Percentiles rank a stretch among this genome's conserved stretches.
Conservation (phyloP, 805 yeast genomes). For the Maudiozyma turicensis region DNA sequence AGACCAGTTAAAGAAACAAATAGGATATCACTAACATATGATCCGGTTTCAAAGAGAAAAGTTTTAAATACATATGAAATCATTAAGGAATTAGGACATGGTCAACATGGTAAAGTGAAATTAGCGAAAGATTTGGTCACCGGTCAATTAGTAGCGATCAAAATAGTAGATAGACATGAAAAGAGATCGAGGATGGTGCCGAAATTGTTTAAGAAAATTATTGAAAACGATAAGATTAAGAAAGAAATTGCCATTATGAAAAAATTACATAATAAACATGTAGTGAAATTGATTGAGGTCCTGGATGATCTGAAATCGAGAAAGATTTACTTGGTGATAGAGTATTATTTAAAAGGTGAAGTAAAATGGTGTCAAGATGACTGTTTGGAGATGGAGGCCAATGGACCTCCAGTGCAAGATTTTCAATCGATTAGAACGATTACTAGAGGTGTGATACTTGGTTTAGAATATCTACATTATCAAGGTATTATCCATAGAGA, state of each 20-base stretch:
- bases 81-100: constrained; percentile 77
- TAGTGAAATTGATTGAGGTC: constrained; percentile 77
- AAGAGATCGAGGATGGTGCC: constrained; percentile 13
- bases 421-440: constrained; percentile 59
- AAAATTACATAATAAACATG: constrained; percentile 85
- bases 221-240: constrained; percentile 66
- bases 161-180: constrained; percentile 72
- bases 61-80: constrained; percentile 87
- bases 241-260: constrained; percentile 92
- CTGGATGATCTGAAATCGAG: constrained; percentile 77
- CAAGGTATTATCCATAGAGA: constrained; percentile 94
- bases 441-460: constrained; percentile 76
- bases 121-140: constrained; percentile 65
- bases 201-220: constrained; percentile 22
- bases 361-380: constrained; percentile 55
- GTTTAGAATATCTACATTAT: constrained; percentile 81
- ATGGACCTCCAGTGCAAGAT: constrained; percentile 58
- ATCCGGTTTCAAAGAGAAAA: constrained; percentile 76
- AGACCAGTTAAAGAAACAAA: constrained; percentile 71
- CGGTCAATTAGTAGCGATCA: constrained; percentile 73
- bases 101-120: constrained; percentile 98
- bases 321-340: constrained; percentile 84
- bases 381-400: constrained; percentile 34
- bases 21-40: constrained; percentile 73
- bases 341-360: constrained; percentile 87